Evolutionary conservation across 1,284 basidiomycete genomes (phyloP).

Genomic region (Grifola frondosa): DNA sequence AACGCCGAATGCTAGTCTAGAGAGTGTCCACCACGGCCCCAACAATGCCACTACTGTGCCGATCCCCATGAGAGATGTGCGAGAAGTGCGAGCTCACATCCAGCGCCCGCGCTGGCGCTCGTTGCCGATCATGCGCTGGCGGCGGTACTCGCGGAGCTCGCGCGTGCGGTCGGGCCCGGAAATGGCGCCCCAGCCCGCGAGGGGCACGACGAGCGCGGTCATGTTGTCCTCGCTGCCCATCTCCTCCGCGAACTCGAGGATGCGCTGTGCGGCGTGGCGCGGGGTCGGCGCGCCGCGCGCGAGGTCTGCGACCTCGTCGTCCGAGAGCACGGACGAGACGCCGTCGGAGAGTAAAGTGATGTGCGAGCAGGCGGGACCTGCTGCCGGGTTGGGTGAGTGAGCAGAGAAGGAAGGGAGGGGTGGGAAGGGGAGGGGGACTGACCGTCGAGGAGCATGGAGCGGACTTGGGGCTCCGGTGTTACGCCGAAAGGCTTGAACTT

Average conservation of each 20-base stretch:
- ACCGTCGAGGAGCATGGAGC: constrained; percentile 78
- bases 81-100: constrained; percentile 20
- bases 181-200: constrained; percentile 88
- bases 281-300: constrained; percentile 75
- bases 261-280: constrained; percentile 76
- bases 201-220: constrained; percentile 89
- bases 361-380: constrained; percentile 78
- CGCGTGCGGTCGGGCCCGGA: constrained; percentile 79
- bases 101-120: constrained; percentile 75
- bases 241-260: constrained; percentile 88
- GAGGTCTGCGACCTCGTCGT: constrained; percentile 94
- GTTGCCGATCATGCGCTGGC: constrained; percentile 69
- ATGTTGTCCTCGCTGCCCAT: constrained; percentile 91
- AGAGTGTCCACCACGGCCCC: not conserved
- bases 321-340: constrained; percentile 85
- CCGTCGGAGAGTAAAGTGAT: constrained; percentile 88
- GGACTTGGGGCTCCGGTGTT: constrained; percentile 94
- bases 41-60: not conserved
- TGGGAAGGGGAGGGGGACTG: constrained; percentile 12
- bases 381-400: not conserved
- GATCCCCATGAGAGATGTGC: too few species aligned
- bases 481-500: constrained; percentile 90
- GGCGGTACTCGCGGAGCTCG: constrained; percentile 78
- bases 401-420: not conserved
- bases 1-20: not conserved